These are phyloP conservation scores for Vanrija sp. DNA, from an alignment of 1,284 basidiomycete genomes.

Conservation along the genomic window DNA sequence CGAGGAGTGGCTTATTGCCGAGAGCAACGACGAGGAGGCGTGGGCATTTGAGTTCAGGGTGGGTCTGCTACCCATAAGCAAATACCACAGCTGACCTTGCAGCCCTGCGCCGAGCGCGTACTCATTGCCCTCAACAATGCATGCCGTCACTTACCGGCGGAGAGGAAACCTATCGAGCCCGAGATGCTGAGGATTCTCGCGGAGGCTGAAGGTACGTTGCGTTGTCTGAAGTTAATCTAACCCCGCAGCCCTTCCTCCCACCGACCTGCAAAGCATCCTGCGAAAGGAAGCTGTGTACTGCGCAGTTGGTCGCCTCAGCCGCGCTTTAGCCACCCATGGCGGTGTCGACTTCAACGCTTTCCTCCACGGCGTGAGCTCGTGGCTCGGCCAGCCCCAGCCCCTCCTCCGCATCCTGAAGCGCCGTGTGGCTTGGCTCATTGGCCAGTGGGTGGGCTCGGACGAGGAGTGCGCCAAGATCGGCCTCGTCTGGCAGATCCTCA, in stretches of 20 bases:
- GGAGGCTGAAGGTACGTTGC: conserved; percentile 56
- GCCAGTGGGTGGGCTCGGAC: conserved; percentile 65
- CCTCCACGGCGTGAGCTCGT: conserved; percentile 28
- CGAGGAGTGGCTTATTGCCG: conserved; percentile 81
- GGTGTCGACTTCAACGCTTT: conserved; percentile 41
- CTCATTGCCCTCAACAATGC: conserved; percentile 72
- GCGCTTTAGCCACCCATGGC: conserved; percentile 52
- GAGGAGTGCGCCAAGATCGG: conserved; percentile 63
- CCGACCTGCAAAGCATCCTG: conserved; percentile 62
- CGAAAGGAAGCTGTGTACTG: conserved; percentile 85
- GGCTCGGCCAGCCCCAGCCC: conserved; percentile 37
- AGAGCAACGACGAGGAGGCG: conserved; percentile 73
- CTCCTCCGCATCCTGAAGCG: conserved; percentile 77
- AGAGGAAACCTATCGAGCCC: conserved; percentile 58
- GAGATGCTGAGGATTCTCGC: conserved; percentile 61
- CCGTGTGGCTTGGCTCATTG: conserved; percentile 82
- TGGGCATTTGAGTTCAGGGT: conserved; percentile 87
- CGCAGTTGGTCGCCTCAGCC: conserved; percentile 75
- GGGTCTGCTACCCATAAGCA: conserved; percentile 29
- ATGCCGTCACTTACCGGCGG: conserved; percentile 58
- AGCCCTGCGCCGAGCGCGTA: conserved; percentile 82
- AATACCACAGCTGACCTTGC: conserved; percentile 1
- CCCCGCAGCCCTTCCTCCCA: conserved; percentile 43
- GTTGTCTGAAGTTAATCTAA: not conserved
- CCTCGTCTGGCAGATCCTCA: conserved; percentile 71